phyloP scores from a whole-genome alignment of 2,329 filamentous ascomycete species.

The Fusarium sacchari region DNA sequence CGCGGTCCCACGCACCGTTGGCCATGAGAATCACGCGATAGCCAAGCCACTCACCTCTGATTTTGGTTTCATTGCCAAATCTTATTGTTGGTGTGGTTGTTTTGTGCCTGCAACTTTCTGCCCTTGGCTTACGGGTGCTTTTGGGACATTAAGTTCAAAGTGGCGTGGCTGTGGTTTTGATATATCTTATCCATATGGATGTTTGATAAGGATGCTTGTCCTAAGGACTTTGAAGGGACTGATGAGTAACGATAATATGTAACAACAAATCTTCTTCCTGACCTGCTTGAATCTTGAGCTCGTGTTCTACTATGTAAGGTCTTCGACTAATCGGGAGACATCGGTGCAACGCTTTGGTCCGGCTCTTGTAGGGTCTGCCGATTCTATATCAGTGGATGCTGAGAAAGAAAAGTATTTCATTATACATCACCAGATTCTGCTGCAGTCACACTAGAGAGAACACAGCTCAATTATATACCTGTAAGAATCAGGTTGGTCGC shows the following conservation, averaged over 20 bases:
- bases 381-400: constrained; percentile 13
- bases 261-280: not conserved
- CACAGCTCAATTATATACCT: no score
- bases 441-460: no score
- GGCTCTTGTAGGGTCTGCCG: constrained; percentile 9
- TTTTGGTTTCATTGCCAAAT: not conserved
- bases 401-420: constrained; percentile 14
- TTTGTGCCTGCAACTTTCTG: not conserved
- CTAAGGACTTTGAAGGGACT: not conserved
- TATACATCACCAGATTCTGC: not conserved
- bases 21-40: not conserved
- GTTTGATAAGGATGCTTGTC: not conserved
- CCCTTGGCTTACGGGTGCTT: not conserved
- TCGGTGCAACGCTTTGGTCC: constrained; percentile 15
- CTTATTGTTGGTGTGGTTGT: not conserved
- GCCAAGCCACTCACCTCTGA: not conserved
- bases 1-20: constrained; percentile 7
- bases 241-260: not conserved
- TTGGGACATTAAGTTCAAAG: not conserved
- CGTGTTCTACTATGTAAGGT: constrained; percentile 17
- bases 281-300: constrained; percentile 8
- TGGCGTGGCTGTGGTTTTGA: not conserved
- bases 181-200: no score
- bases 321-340: constrained; percentile 19
- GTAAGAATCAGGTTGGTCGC: no score